Base-by-base conservation (phyloP, 1,284 basidiomycete species). In the Hemileia vastatrix region DNA sequence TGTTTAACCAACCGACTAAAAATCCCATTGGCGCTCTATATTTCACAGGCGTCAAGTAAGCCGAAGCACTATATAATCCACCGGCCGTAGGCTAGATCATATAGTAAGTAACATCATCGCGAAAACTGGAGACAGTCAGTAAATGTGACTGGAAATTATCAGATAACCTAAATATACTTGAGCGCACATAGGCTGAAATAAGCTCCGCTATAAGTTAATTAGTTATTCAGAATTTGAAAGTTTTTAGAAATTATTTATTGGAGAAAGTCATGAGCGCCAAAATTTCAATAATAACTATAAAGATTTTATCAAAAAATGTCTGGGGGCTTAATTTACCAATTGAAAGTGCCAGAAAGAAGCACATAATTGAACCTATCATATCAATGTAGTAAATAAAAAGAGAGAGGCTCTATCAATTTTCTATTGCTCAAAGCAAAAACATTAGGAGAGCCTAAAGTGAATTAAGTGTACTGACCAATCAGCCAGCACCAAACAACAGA, bases 401-500 rank as follows among this genome's bases (percentile, higher is more conserved):
- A 23, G 21, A 23, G 50, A 52, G 50, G 21, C 50, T 52, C 2
- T 1, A n/a, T n/a, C n/a, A n/a, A n/a, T n/a, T n/a, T n/a, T 15
- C 6, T 33, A 0, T 3, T 6, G 19, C 23, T n/a, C 11, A 3
- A 32, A 13, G 6, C n/a, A 11, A 43, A 19, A 31, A n/a, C 18
- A 52, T 32, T 52, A 65, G 64, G 2, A n/a, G 21, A 43, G 9
- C 3, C 31, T 8, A 40, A 0, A 27, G 5, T 86, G 75, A 66
- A 87, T 83, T 36, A 19, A 23, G 8, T 6, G 4, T 8, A 62
- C 64, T 63, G 15, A 63, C 60, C 69, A 15, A 70, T 47, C 50
- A 71, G 64, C 87, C 88, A 89, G 70, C 86, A 88, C 87, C 87
- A 88, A 2, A 83, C 83, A 40, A 84, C 86, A n/a, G 84, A 83